phyloP scores from a whole-genome alignment of 2,329 filamentous ascomycete genomes.

The Colletotrichum sp. region DNA sequence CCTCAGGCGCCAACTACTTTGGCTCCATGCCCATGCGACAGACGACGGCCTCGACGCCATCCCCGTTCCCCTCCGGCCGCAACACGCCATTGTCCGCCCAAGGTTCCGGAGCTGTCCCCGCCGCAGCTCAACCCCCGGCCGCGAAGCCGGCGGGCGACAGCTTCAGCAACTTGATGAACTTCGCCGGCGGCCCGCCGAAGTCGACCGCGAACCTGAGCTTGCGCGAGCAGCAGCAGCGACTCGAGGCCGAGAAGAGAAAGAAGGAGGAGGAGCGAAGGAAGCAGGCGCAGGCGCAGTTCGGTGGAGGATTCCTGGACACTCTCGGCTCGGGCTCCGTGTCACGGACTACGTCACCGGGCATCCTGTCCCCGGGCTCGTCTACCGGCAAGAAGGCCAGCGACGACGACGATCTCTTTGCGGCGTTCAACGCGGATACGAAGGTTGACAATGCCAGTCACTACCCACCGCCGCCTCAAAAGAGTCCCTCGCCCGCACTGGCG shows the following conservation, averaged over 20 bases:
- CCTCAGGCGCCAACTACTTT: constrained; percentile 47
- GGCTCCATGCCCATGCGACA: constrained; percentile 59
- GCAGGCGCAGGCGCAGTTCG: constrained; percentile 79
- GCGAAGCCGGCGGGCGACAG: constrained; percentile 68
- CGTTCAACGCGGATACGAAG: constrained; percentile 69
- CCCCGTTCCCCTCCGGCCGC: constrained; percentile 59
- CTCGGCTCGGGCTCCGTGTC: constrained; percentile 63
- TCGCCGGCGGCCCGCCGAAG: constrained; percentile 59
- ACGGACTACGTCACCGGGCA: constrained; percentile 49
- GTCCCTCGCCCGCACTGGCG: constrained; percentile 46
- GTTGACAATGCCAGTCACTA: constrained; percentile 72
- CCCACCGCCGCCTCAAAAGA: constrained; percentile 56
- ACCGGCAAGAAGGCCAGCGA: constrained; percentile 42
- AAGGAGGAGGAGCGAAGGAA: constrained; percentile 78
- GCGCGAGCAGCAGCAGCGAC: constrained; percentile 75
- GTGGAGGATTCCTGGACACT: constrained; percentile 77
- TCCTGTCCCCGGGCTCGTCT: constrained; percentile 26
- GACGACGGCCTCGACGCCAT: constrained; percentile 58
- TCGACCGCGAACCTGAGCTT: constrained; percentile 74
- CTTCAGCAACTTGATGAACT: constrained; percentile 78
- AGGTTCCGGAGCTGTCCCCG: constrained; percentile 45
- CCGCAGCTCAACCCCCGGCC: constrained; percentile 43
- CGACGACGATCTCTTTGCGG: constrained; percentile 71
- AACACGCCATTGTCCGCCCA: constrained; percentile 62
- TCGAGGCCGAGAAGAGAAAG: constrained; percentile 68